phyloP scores from a whole-genome alignment of 2,329 filamentous ascomycete genomes.

The Apiospora arundinis region DNA sequence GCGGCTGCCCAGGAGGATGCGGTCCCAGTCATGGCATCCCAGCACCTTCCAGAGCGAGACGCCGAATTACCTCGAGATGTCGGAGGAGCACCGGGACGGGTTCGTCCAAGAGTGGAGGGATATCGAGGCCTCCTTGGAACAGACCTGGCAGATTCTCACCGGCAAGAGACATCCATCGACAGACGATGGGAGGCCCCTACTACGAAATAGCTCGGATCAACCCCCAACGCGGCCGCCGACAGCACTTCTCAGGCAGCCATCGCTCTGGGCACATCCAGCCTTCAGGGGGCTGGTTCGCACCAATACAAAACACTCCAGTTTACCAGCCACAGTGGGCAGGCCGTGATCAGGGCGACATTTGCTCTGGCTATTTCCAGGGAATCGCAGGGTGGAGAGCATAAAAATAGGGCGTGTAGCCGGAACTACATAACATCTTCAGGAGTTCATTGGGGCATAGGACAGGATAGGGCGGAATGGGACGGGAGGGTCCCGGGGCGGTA shows the following conservation, averaged over 20 bases:
- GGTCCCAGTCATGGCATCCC: conserved; percentile 17
- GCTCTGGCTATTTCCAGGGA: not conserved
- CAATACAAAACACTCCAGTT: not conserved
- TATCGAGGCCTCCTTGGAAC: conserved; percentile 20
- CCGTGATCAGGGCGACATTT: not conserved
- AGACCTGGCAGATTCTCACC: conserved; percentile 20
- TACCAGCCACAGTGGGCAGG: not conserved
- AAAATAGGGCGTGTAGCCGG: not conserved
- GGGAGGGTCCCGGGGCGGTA: not conserved
- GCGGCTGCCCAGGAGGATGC: conserved; percentile 10
- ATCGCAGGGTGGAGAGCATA: not conserved
- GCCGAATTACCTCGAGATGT: not conserved
- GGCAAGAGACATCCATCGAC: conserved; percentile 15
- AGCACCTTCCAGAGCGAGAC: not conserved
- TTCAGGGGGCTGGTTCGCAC: conserved; percentile 11
- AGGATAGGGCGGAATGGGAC: not conserved
- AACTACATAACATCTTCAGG: not conserved
- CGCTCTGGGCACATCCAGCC: conserved; percentile 15
- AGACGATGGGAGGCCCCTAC: not conserved
- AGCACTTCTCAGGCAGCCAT: not conserved
- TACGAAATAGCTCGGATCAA: not conserved
- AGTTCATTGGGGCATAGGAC: not conserved
- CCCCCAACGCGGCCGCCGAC: conserved; percentile 4
- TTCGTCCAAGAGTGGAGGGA: conserved; percentile 21
- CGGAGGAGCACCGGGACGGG: conserved; percentile 18